Conservation (phyloP, 176 grass and related monocot species). For the Rhynchospora breviuscula region DNA sequence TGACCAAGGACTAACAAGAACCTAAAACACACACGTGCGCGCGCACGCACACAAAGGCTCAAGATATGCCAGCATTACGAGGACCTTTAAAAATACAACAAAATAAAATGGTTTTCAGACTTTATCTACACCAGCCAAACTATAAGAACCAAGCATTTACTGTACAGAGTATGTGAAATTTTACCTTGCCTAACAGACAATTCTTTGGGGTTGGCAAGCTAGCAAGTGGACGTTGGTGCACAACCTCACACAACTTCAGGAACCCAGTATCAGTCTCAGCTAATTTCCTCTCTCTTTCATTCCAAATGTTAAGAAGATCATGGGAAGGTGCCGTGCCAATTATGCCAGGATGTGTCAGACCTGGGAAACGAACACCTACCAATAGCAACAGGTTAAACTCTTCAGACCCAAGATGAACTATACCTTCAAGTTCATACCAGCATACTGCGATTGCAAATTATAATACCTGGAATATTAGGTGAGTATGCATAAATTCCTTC, state of each 20-base stretch:
- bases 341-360: constrained; percentile 84
- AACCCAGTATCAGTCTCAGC: constrained; percentile 36
- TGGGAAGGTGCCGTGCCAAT: constrained; percentile 81
- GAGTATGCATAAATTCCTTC: constrained; percentile 95
- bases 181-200: constrained; percentile 80
- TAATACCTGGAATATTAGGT: constrained; percentile 68
- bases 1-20: background rate
- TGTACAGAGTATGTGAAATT: background rate
- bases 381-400: background rate
- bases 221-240: constrained; percentile 79
- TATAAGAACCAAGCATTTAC: constrained; percentile 9
- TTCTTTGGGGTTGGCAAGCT: constrained; percentile 54
- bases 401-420: background rate
- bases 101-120: background rate
- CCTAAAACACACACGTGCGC: background rate
- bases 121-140: constrained; percentile 2
- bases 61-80: background rate
- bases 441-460: constrained; percentile 8
- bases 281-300: constrained; percentile 73
- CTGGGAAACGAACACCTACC: constrained; percentile 75
- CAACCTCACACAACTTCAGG: constrained; percentile 70
- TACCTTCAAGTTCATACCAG: background rate
- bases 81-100: background rate
- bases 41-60: background rate
- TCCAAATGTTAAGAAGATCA: constrained; percentile 87